phyloP scores from a whole-genome alignment of 1,284 basidiomycete genomes.

The Cystobasidium sp. region DNA sequence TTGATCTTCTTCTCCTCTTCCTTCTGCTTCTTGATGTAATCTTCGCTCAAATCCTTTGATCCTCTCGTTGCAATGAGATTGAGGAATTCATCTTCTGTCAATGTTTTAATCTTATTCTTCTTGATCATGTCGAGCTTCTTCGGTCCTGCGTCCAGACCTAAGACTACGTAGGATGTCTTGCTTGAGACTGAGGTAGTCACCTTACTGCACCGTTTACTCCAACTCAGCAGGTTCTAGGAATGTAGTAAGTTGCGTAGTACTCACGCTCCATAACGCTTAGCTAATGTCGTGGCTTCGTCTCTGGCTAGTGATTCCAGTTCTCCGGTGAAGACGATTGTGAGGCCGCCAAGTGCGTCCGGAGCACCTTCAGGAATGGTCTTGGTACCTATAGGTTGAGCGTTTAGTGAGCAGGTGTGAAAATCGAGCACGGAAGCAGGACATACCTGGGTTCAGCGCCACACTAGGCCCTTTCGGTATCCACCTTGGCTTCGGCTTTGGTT shows the following conservation, averaged over 20 bases:
- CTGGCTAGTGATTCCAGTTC: constrained; percentile 84
- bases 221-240: not conserved
- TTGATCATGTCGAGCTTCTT: constrained; percentile 83
- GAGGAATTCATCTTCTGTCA: constrained; percentile 87
- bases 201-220: constrained; percentile 62
- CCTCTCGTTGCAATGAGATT: constrained; percentile 69
- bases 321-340: constrained; percentile 94
- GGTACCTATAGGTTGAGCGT: constrained; percentile 59
- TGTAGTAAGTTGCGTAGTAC: constrained; percentile 53
- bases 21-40: constrained; percentile 77
- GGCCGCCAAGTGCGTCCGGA: constrained; percentile 79
- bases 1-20: constrained; percentile 76
- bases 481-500: constrained; percentile 57
- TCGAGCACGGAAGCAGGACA: not conserved
- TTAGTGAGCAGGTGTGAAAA: not conserved
- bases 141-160: constrained; percentile 86
- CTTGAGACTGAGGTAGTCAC: constrained; percentile 86
- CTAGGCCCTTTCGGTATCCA: constrained; percentile 51
- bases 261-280: constrained; percentile 89
- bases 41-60: constrained; percentile 70
- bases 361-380: constrained; percentile 79
- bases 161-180: constrained; percentile 85
- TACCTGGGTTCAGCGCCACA: constrained; percentile 44
- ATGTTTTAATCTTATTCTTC: constrained; percentile 72
- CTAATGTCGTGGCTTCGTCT: constrained; percentile 84